These are phyloP conservation scores for Silene noctiflora DNA, from an alignment of 179 eudicot species.

Conservation along the genomic window DNA sequence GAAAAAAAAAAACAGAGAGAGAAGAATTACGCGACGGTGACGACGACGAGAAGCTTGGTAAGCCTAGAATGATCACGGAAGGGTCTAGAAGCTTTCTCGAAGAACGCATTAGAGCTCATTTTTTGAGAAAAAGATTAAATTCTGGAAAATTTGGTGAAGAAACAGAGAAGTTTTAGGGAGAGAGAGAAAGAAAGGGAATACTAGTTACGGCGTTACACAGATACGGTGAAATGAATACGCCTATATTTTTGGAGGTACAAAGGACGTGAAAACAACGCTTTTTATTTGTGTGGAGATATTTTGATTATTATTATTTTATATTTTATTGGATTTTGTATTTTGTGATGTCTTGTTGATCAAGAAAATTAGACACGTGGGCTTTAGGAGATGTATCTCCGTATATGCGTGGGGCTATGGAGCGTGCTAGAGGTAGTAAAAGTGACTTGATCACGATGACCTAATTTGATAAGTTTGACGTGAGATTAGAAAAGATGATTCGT, in stretches of 20 bases:
- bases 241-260: not conserved
- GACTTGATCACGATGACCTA: too few species aligned
- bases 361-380: slow-evolving; percentile 25
- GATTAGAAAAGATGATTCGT: too few species aligned
- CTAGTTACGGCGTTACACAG: not conserved
- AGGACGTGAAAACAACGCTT: slow-evolving; percentile 12
- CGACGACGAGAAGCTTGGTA: slow-evolving; percentile 60
- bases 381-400: too few species aligned
- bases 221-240: too few species aligned
- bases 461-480: too few species aligned
- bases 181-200: not conserved
- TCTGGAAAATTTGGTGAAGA: not conserved
- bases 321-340: not conserved
- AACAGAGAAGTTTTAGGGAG: slow-evolving; percentile 12
- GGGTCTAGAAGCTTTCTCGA: slow-evolving; percentile 53
- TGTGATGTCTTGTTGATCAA: slow-evolving; percentile 30
- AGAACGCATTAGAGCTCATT: slow-evolving; percentile 34
- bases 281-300: not conserved
- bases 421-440: too few species aligned
- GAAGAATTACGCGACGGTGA: slow-evolving; percentile 49
- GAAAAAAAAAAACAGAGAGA: not conserved
- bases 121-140: too few species aligned
- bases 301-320: too few species aligned
- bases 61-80: slow-evolving; percentile 51
- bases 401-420: too few species aligned